Evolutionary conservation across 352 stramenopile species (phyloP), one percentile per base, ranked within the genome.

Genomic region (Phytophthora hibernalis): DNA sequence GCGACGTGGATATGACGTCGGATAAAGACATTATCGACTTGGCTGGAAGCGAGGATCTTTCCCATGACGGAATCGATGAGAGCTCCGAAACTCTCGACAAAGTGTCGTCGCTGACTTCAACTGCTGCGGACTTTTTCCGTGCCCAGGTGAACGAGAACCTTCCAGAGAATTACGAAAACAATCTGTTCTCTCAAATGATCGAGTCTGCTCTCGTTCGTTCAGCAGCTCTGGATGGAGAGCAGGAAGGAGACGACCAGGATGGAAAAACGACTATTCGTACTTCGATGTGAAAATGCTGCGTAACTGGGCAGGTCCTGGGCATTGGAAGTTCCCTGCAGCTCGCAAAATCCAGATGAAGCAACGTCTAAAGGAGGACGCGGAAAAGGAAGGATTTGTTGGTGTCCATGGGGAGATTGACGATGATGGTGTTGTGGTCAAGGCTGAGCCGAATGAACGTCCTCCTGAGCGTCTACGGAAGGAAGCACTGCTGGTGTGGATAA

Each of bases 241-340:
- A 75, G 45, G 72, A 56, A 43, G 55, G 38, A n/a, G 80, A 86
- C 2, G 70, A 80, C 55, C 48, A 66, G 3, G 76, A 83, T 11
- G 72, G 70, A 74, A 70, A 58, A 79, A 79, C 48, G 87, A 95
- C 28, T 95, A 95, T 53, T 92, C 85, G 48, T 95, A 92, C 58
- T 95, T 93, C 40, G 87, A 95, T 42, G 75, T 85, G 1, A 93
- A 95, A 59, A 75, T 92, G 77, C 72, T 95, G 24, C 86, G 88
- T 16, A 95, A 95, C 54, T 93, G 85, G 85, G 85, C 85, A 40
- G 85, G 85, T 4, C 85, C 87, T 11, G 76, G 72, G 2, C 83
- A 95, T 48, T 90, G 83, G 80, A 95, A 95, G 49, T 87, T 92
- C 35, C 78, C 77, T 53, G 70, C 75, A 24, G 61, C 79, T 35